A percentile compares a stretch with the other conserved stretches of the same genome.
phyloP scores from a whole-genome alignment of 345 rosid genomes.

The Syzygium aromaticum region DNA sequence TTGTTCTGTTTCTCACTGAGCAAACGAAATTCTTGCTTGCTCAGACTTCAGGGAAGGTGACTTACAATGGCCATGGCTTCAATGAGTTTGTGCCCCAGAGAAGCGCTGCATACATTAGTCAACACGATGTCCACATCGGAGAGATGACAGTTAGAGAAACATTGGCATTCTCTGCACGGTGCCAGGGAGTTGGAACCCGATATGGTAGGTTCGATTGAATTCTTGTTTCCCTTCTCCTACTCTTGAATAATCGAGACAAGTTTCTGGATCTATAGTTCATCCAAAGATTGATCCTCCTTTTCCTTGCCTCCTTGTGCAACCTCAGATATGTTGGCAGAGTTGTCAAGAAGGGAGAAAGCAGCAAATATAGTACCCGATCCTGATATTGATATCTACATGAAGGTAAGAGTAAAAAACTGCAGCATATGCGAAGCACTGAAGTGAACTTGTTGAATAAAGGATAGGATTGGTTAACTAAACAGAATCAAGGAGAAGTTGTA shows the following conservation, averaged over 20 bases:
- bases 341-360: conserved; percentile 70
- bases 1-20: not conserved
- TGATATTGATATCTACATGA: conserved; percentile 77
- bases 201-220: not conserved
- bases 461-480: not conserved
- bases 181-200: conserved; percentile 7
- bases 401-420: conserved; percentile 14
- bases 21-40: not conserved
- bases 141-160: conserved; percentile 76
- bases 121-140: conserved; percentile 51
- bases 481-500: not conserved
- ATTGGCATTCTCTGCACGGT: conserved; percentile 16
- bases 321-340: conserved; percentile 61
- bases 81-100: conserved; percentile 57
- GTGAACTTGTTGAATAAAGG: not conserved
- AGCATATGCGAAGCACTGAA: not conserved
- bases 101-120: conserved; percentile 61
- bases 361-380: conserved; percentile 78
- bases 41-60: conserved; percentile 29
- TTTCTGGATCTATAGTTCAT: not conserved
- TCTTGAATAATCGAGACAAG: not conserved
- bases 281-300: not conserved
- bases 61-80: conserved; percentile 50
- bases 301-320: not conserved
- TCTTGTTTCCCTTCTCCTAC: not conserved